phyloP scores from a whole-genome alignment of 176 grass and related monocot species.

The Thinopyrum elongatum region DNA sequence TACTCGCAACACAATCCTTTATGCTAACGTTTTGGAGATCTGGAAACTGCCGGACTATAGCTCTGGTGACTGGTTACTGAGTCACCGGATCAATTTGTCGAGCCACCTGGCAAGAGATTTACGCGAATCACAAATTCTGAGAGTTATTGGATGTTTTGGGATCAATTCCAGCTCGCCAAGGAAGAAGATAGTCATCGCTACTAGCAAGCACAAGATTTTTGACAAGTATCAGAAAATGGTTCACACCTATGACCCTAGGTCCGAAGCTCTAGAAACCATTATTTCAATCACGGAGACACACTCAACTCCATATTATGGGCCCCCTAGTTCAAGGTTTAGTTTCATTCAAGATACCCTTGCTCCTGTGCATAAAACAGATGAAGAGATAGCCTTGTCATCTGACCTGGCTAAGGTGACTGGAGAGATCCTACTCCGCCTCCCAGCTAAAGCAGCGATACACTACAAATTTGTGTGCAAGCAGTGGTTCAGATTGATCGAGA shows the following conservation, averaged over 20 bases:
- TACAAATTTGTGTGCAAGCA: neutral
- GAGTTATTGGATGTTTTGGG: neutral
- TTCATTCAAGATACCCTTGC: neutral
- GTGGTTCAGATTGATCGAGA: neutral
- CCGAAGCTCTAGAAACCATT: neutral
- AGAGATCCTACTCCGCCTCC: neutral
- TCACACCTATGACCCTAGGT: neutral
- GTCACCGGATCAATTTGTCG: neutral
- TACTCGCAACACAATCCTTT: neutral
- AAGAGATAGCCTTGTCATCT: neutral
- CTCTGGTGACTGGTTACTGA: neutral
- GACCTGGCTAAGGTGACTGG: neutral
- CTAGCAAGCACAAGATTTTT: neutral
- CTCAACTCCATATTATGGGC: neutral
- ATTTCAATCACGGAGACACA: neutral
- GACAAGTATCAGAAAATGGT: neutral
- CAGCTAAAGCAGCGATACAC: neutral
- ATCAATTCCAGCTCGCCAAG: neutral
- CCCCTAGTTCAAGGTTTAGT: neutral
- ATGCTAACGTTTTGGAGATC: neutral
- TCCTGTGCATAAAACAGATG: neutral
- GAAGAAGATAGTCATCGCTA: neutral
- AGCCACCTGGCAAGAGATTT: neutral
- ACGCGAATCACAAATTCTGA: neutral
- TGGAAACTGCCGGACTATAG: neutral